Evolutionary conservation across 2,329 filamentous ascomycete species (phyloP).

Genomic region (Aphanoascus verrucosus): DNA sequence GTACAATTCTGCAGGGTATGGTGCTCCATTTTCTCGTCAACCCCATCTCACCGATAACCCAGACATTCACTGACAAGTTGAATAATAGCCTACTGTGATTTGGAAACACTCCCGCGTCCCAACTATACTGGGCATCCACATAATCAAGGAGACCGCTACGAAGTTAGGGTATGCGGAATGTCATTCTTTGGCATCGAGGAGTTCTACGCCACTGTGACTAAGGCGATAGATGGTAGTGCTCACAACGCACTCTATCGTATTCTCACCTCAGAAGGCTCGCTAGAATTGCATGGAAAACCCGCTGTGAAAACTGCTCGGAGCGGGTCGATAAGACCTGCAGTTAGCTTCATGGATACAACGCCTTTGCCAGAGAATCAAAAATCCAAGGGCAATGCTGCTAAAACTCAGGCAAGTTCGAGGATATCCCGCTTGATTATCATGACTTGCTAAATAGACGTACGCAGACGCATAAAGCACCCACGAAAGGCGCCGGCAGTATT

Average conservation of each 20-base stretch:
- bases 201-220: constrained; percentile 18
- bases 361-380: neutral
- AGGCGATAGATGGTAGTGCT: constrained; percentile 24
- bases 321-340: neutral
- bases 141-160: constrained; percentile 21
- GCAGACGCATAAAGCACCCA: neutral
- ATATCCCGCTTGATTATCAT: neutral
- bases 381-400: neutral
- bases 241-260: constrained; percentile 22
- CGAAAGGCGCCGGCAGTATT: no score
- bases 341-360: neutral
- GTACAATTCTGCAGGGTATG: constrained; percentile 22
- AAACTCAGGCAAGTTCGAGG: neutral
- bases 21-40: neutral
- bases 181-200: constrained; percentile 18
- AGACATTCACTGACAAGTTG: neutral
- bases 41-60: neutral
- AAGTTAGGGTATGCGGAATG: constrained; percentile 19
- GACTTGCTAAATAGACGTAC: neutral
- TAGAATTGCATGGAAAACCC: neutral
- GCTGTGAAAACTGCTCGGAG: neutral
- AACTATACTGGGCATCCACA: constrained; percentile 21
- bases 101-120: constrained; percentile 15
- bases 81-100: constrained; percentile 20
- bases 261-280: neutral